A percentile compares a stretch with the other conserved stretches of the same genome.
Conservation (phyloP, 257 asterid genomes). For the Linaria vulgaris region DNA sequence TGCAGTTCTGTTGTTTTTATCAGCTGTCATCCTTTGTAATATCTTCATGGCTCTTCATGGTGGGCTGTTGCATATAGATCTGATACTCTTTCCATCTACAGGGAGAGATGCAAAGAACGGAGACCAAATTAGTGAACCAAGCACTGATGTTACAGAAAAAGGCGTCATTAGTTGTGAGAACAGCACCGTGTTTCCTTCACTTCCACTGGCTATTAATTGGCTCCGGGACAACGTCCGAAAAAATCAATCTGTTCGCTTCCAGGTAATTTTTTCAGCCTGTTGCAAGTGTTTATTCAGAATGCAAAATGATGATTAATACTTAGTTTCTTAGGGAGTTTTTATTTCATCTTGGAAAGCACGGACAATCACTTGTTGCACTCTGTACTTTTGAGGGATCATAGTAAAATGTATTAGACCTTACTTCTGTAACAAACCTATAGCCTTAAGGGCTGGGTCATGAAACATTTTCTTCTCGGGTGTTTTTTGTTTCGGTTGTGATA, state of each 20-base stretch:
- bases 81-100: slow-evolving; percentile 31
- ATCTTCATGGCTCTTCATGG: no score
- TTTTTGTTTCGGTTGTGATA: no score
- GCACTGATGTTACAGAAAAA: slow-evolving; percentile 39
- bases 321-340: background rate
- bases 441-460: background rate
- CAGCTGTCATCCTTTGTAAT: background rate
- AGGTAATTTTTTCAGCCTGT: slow-evolving; percentile 47
- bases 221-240: slow-evolving; percentile 65
- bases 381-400: background rate
- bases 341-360: no score
- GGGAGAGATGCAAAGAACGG: slow-evolving; percentile 57
- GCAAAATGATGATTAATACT: background rate
- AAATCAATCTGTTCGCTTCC: slow-evolving; percentile 66
- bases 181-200: slow-evolving; percentile 78
- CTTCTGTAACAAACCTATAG: background rate
- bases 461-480: background rate
- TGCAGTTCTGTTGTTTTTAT: background rate
- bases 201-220: slow-evolving; percentile 88
- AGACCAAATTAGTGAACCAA: slow-evolving; percentile 50
- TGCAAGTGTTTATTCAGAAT: slow-evolving; percentile 11
- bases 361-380: background rate
- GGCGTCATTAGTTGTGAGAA: slow-evolving; percentile 48
- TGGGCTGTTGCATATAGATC: background rate
- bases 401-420: background rate